A percentile compares a stretch with the other conserved stretches of the same genome.
Evolutionary conservation across 148 eudicot genomes (phyloP).

Genomic region (Silene uniflora): DNA sequence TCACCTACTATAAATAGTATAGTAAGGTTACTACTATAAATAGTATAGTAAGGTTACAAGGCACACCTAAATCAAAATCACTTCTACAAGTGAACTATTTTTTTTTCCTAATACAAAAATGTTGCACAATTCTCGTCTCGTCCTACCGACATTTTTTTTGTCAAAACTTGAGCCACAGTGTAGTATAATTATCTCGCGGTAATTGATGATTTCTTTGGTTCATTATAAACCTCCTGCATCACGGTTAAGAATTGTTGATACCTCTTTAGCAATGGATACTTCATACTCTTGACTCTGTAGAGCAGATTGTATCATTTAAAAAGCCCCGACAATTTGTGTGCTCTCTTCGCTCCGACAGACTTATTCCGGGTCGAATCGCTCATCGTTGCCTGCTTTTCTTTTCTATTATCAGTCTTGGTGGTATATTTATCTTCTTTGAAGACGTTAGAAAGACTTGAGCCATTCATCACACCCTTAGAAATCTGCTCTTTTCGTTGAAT

Average conservation of each 20-base stretch:
- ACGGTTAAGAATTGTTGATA: neutral
- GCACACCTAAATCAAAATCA: too few relatives aligned
- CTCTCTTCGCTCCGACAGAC: neutral
- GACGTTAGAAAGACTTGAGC: constrained; percentile 6
- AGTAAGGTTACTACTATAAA: too few relatives aligned
- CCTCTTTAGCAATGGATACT: constrained; percentile 14
- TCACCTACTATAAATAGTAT: too few relatives aligned
- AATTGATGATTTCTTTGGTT: too few relatives aligned
- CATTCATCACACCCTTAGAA: constrained; percentile 6
- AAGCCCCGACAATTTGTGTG: constrained; percentile 22
- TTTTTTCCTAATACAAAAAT: too few relatives aligned
- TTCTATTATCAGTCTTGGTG: constrained; percentile 6
- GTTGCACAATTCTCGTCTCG: too few relatives aligned
- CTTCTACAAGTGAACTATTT: too few relatives aligned
- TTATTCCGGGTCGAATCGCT: neutral
- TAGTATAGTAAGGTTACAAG: too few relatives aligned
- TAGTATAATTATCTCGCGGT: too few relatives aligned
- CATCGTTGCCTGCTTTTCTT: constrained; percentile 18
- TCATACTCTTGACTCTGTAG: neutral
- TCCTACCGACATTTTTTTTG: too few relatives aligned
- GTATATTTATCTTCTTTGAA: constrained; percentile 16
- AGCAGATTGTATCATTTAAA: constrained; percentile 22
- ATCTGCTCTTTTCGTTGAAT: neutral
- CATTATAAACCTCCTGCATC: too few relatives aligned
- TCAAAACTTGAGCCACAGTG: neutral